phyloP scores from a whole-genome alignment of 169 alveolate genomes.

The Pseudocohnilembus persalinus region DNA sequence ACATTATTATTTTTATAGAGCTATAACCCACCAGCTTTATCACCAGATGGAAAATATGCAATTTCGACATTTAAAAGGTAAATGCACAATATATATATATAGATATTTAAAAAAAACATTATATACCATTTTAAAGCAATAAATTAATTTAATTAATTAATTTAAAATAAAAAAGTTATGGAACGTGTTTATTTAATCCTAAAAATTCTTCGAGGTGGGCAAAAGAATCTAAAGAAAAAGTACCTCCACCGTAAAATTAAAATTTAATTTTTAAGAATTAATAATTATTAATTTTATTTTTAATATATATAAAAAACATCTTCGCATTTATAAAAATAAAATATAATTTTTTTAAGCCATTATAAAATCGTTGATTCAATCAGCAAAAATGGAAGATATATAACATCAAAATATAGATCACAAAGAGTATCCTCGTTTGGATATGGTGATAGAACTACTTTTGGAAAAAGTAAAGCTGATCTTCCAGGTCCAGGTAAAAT shows the following conservation, averaged over 20 bases:
- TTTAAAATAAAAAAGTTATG: not conserved
- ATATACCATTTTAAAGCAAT: not conserved
- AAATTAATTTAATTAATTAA: not conserved
- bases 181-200: slow-evolving; percentile 1
- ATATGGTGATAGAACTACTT: not conserved
- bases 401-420: not conserved
- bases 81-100: too few relatives aligned
- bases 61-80: slow-evolving; percentile 23
- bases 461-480: not conserved
- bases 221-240: not conserved
- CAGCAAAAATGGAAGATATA: not conserved
- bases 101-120: not conserved
- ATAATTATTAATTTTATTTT: too few relatives aligned
- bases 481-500: slow-evolving; percentile 21
- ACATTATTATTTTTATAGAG: slow-evolving; percentile 3
- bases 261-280: not conserved
- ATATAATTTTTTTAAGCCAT: not conserved
- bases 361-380: not conserved
- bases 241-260: not conserved
- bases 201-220: slow-evolving; percentile 6
- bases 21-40: slow-evolving; percentile 12
- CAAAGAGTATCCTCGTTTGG: not conserved
- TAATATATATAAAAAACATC: not conserved
- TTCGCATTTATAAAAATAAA: not conserved
- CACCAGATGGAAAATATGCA: slow-evolving; percentile 11